Percentiles rank a stretch among this genome's conserved stretches.
These are phyloP conservation scores for Hyaloscypha bicolor DNA, from an alignment of 495 filamentous ascomycete species.

Conservation along the genomic window DNA sequence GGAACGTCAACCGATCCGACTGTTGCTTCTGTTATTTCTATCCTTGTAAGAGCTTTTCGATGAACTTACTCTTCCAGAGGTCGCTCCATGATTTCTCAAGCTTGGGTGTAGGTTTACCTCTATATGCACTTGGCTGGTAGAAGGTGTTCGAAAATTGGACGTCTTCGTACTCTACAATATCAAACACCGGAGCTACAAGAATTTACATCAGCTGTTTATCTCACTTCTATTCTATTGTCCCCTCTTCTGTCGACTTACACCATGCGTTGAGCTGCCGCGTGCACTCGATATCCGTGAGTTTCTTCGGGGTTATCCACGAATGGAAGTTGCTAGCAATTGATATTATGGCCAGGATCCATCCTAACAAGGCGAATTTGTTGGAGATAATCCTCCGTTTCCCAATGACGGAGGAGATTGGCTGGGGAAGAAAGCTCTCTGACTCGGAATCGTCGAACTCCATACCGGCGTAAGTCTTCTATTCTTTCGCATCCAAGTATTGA, in stretches of 20 bases:
- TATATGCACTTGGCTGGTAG: neutral
- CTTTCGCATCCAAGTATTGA: neutral
- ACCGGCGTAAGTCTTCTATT: neutral
- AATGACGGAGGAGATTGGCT: neutral
- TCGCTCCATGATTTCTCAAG: conserved; percentile 10
- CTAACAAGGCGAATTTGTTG: too few species aligned
- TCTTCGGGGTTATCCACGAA: neutral
- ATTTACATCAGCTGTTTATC: neutral
- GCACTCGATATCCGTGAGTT: conserved; percentile 3
- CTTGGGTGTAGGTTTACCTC: conserved; percentile 6
- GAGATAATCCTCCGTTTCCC: too few species aligned
- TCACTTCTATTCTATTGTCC: too few species aligned
- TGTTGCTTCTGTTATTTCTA: neutral
- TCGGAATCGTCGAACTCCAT: conserved; percentile 6
- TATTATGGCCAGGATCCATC: too few species aligned
- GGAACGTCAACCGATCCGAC: neutral
- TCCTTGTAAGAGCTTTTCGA: neutral
- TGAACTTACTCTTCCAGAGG: conserved; percentile 1
- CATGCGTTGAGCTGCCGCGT: conserved; percentile 2
- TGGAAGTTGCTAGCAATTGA: too few species aligned
- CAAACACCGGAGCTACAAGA: conserved; percentile 6
- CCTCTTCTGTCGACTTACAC: conserved; percentile 7
- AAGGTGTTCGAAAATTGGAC: neutral
- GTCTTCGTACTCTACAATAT: conserved; percentile 7
- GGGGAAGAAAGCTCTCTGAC: neutral